These are phyloP conservation scores for Linnemannia hyalina DNA, from an alignment of 192 early-diverging fungal species.

Conservation along the genomic window DNA sequence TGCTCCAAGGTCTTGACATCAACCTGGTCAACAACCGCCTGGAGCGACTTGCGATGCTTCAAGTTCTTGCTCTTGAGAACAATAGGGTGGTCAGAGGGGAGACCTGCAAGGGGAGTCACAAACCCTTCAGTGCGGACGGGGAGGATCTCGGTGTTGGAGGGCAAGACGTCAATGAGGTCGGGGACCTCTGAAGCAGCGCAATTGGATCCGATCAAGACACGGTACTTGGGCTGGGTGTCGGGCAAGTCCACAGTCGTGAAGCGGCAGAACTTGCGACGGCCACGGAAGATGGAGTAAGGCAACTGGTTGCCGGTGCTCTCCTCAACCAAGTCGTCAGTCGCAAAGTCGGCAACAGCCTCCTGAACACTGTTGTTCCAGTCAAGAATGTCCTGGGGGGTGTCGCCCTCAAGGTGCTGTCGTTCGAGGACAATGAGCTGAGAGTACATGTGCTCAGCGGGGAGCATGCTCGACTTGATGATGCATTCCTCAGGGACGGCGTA, in stretches of 20 bases:
- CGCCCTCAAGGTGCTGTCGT: slow-evolving; percentile 44
- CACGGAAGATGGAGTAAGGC: slow-evolving; percentile 23
- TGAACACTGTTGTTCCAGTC: slow-evolving; percentile 42
- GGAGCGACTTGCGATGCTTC: slow-evolving; percentile 38
- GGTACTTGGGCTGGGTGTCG: slow-evolving; percentile 25
- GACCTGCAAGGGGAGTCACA: slow-evolving; percentile 31
- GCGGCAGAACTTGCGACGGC: slow-evolving; percentile 39
- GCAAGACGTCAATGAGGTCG: slow-evolving; percentile 36
- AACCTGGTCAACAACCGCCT: slow-evolving; percentile 49
- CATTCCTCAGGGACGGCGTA: slow-evolving; percentile 38
- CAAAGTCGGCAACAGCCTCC: slow-evolving; percentile 29
- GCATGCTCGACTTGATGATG: slow-evolving; percentile 12
- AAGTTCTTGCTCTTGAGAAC: slow-evolving; percentile 31
- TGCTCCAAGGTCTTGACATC: slow-evolving; percentile 51
- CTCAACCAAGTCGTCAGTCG: neutral
- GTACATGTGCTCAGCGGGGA: slow-evolving; percentile 30
- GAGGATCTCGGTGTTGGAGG: slow-evolving; percentile 49
- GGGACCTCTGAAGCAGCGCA: slow-evolving; percentile 32
- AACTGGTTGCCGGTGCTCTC: neutral
- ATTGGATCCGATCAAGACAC: slow-evolving; percentile 42
- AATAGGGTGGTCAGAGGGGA: slow-evolving; percentile 53
- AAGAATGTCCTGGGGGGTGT: slow-evolving; percentile 20
- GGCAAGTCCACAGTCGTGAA: slow-evolving; percentile 41
- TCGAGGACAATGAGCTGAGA: slow-evolving; percentile 53
- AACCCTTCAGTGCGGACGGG: slow-evolving; percentile 41